These are phyloP conservation scores for Apiospora arundinis DNA, from an alignment of 2,329 filamentous ascomycete genomes.

Conservation along the genomic window DNA sequence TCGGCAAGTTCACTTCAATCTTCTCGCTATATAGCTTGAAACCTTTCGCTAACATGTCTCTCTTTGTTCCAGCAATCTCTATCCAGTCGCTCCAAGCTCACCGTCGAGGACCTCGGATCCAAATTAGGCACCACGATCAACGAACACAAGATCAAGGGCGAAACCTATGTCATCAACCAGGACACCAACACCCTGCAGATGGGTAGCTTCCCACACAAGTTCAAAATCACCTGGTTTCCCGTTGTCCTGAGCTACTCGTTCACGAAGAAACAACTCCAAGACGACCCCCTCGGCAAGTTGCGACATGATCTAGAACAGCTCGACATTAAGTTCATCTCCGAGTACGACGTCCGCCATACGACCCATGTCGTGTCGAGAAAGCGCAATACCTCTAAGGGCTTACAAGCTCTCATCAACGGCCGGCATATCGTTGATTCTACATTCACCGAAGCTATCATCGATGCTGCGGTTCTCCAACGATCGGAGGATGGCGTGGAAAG, in stretches of 20 bases:
- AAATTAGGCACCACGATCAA: constrained; percentile 85
- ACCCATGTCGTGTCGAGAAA: constrained; percentile 91
- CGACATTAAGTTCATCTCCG: constrained; percentile 84
- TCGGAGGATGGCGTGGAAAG: constrained; percentile 54
- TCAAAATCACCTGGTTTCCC: constrained; percentile 79
- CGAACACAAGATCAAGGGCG: constrained; percentile 71
- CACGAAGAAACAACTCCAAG: constrained; percentile 71
- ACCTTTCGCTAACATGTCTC: not conserved
- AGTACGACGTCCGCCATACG: constrained; percentile 73
- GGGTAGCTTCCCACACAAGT: constrained; percentile 70
- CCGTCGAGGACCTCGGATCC: constrained; percentile 79
- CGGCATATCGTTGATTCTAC: constrained; percentile 76
- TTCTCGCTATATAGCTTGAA: not conserved
- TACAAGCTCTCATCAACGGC: constrained; percentile 85
- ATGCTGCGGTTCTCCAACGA: constrained; percentile 59
- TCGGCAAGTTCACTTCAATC: constrained; percentile 57
- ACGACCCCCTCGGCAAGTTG: constrained; percentile 67
- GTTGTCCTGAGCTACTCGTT: constrained; percentile 84
- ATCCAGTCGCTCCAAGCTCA: constrained; percentile 71
- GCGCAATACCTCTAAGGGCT: constrained; percentile 84
- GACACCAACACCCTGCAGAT: constrained; percentile 71
- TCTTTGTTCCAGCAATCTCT: constrained; percentile 59
- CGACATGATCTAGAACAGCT: constrained; percentile 75
- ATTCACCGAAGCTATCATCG: constrained; percentile 76
- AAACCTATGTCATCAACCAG: constrained; percentile 60